Percentiles rank a stretch among this genome's conserved stretches.
These are phyloP conservation scores for Coemansia sp. DNA, from an alignment of 192 early-diverging fungal genomes.

Conservation along the genomic window DNA sequence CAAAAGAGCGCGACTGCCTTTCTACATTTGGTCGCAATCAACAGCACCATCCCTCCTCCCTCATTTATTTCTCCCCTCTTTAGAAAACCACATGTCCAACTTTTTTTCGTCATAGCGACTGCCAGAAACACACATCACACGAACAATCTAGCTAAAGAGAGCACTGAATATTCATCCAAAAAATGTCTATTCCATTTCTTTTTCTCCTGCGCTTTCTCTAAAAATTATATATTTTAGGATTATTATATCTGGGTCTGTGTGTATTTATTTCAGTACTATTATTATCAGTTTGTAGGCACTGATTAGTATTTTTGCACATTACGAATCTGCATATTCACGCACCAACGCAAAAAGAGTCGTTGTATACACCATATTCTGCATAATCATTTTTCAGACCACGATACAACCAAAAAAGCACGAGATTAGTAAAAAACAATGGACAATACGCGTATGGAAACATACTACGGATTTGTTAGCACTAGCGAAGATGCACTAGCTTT, in stretches of 20 bases:
- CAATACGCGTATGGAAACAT: conserved; percentile 71
- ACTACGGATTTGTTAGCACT: conserved; percentile 80
- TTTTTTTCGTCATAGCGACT: background rate
- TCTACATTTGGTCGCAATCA: background rate
- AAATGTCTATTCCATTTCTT: conserved; percentile 1
- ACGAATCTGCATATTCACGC: background rate
- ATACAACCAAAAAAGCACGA: conserved; percentile 1
- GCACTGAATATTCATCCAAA: background rate
- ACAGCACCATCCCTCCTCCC: background rate
- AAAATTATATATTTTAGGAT: too few relatives aligned
- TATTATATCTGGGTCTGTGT: background rate
- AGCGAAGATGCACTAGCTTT: conserved; percentile 84
- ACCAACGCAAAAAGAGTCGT: background rate
- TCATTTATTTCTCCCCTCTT: conserved; percentile 9
- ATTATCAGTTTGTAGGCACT: conserved; percentile 1
- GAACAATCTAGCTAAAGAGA: too few relatives aligned
- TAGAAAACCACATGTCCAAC: background rate
- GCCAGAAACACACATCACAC: too few relatives aligned
- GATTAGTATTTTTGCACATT: conserved; percentile 1
- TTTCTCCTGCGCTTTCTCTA: too few relatives aligned
- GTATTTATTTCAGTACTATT: conserved; percentile 4
- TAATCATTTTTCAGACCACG: background rate
- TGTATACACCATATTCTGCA: background rate
- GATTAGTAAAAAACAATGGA: conserved; percentile 21
- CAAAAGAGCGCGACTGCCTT: background rate